Evolutionary conservation across 1,284 basidiomycete genomes (phyloP).

Genomic region (Malassezia pachydermatis): DNA sequence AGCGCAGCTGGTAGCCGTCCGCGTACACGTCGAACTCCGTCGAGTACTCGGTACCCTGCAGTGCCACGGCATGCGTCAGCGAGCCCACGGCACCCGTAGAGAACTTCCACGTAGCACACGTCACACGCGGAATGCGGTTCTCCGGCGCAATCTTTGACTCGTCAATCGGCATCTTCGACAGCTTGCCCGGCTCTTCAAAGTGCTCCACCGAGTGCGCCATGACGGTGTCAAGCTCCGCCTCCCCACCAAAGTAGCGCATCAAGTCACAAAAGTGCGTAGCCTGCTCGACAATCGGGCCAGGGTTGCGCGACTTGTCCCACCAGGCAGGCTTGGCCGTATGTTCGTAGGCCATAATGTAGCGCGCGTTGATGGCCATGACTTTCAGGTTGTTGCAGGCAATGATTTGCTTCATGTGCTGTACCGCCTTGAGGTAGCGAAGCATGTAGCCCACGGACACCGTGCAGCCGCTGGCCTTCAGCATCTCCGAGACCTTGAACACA

Average conservation of each 20-base stretch:
- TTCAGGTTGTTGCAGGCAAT: slow-evolving; percentile 85
- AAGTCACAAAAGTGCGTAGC: slow-evolving; percentile 69
- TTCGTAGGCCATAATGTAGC: slow-evolving; percentile 85
- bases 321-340: slow-evolving; percentile 65
- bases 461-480: slow-evolving; percentile 50
- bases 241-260: slow-evolving; percentile 94
- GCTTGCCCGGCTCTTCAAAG: slow-evolving; percentile 58
- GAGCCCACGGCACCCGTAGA: slow-evolving; percentile 42
- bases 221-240: slow-evolving; percentile 77
- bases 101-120: slow-evolving; percentile 47
- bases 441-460: slow-evolving; percentile 79
- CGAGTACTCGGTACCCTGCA: slow-evolving; percentile 46
- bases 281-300: slow-evolving; percentile 87
- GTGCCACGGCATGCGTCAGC: slow-evolving; percentile 44
- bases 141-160: slow-evolving; percentile 60
- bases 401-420: slow-evolving; percentile 91
- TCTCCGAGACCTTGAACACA: slow-evolving; percentile 48
- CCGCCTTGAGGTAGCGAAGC: slow-evolving; percentile 54
- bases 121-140: slow-evolving; percentile 44
- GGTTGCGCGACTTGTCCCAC: slow-evolving; percentile 93
- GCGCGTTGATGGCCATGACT: slow-evolving; percentile 93
- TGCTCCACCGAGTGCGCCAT: slow-evolving; percentile 50
- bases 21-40: slow-evolving; percentile 45
- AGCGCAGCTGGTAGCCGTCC: slow-evolving; percentile 41
- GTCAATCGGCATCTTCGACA: slow-evolving; percentile 70